Base-by-base conservation (phyloP, 140 eudicot species). In the Senecio squalidus region DNA sequence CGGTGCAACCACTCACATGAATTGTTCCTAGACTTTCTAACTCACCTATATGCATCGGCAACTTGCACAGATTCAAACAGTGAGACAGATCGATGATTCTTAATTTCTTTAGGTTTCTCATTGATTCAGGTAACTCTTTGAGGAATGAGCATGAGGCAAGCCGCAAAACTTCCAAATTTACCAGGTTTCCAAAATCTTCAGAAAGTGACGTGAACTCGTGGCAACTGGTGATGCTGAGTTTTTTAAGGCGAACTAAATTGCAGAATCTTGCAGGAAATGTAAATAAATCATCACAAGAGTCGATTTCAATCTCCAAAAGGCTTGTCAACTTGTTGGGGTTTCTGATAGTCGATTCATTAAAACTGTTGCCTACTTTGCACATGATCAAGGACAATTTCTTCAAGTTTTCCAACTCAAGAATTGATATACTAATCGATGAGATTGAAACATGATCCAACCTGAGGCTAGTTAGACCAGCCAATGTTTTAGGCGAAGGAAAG, bases 341-440 rank as follows among this genome's bases (percentile, higher is more conserved):
- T 28, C 13, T 1, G 23, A 2, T 2, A 3, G 14, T 38, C 31
- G 6, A 33, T n/a, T 54, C 44, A 10, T 33, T 30, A 25, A 72
- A 72, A 64, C 47, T 16, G 11, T 30, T 20, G 55, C 72, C 77
- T 63, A 64, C 38, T 50, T 72, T 66, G 33, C 67, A 64, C 72
- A 55, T 64, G 65, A 63, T 55, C 29, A 72, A 46, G n/a, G 77
- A 72, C 53, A 72, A 9, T 27, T 56, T 72, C 50, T 23, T 54
- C 72, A 72, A 33, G 28, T 64, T 64, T 10, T 4, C 38, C 27
- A 72, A 55, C 34, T 26, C 51, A 7, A 55, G 10, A 26, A 55
- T 23, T 1, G 60, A 24, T 64, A 67, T 20, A 23, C 34, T 64
- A 26, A 72, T 38, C 9, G 48, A 64, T 25, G 72, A 46, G 55